phyloP scores from a whole-genome alignment of 345 rosid species.

The Camelina neglecta region DNA sequence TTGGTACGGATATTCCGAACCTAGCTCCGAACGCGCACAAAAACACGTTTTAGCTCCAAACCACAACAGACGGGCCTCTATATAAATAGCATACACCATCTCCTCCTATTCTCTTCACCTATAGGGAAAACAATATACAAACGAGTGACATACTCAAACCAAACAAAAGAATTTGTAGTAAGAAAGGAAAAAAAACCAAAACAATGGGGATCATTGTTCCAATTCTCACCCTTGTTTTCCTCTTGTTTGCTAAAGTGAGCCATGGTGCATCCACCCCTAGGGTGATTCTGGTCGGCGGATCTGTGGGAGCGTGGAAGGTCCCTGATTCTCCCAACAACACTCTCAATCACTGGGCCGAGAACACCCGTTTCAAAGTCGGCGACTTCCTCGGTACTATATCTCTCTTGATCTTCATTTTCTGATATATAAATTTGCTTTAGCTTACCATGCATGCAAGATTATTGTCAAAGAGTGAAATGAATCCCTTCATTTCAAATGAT shows the following conservation, averaged over 20 bases:
- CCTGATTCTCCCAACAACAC: conserved; percentile 49
- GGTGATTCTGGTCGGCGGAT: conserved; percentile 62
- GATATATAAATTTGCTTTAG: background rate
- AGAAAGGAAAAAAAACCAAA: background rate
- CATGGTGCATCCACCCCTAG: conserved; percentile 46
- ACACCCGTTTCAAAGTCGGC: conserved; percentile 51
- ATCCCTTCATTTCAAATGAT: too few species aligned
- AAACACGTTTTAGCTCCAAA: conserved; percentile 23
- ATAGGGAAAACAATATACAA: conserved; percentile 9
- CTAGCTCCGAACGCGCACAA: background rate
- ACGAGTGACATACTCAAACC: conserved; percentile 11
- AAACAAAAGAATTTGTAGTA: background rate
- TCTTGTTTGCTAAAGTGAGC: conserved; percentile 38
- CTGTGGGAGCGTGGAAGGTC: conserved; percentile 56
- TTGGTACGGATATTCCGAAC: conserved; percentile 4
- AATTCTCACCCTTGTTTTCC: conserved; percentile 34
- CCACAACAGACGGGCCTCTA: conserved; percentile 14
- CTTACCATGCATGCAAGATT: background rate
- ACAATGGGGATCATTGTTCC: conserved; percentile 30
- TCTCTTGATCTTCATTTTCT: conserved; percentile 12
- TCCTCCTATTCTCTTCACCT: conserved; percentile 2
- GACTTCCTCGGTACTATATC: conserved; percentile 49
- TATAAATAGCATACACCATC: conserved; percentile 31
- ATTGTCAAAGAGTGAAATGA: background rate
- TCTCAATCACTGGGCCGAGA: conserved; percentile 55